A percentile compares a stretch with the other conserved stretches of the same genome.
phyloP scores from a whole-genome alignment of 257 asterid species.

The Thymus mandschuricus region DNA sequence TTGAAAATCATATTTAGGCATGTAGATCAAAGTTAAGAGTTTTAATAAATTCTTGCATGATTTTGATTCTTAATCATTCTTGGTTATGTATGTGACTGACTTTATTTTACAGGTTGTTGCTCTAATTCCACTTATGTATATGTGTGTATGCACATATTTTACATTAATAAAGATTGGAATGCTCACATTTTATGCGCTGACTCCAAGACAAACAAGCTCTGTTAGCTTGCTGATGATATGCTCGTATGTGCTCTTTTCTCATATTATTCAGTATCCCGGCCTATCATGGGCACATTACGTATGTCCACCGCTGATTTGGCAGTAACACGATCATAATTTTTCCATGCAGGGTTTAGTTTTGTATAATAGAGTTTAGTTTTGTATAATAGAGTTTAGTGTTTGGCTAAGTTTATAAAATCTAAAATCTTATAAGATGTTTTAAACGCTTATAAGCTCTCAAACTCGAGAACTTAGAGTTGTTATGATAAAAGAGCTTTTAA shows the following conservation, averaged over 20 bases:
- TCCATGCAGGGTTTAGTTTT: too few relatives aligned
- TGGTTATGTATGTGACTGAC: conserved; percentile 16
- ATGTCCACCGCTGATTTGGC: too few relatives aligned
- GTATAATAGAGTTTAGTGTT: too few relatives aligned
- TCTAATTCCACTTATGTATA: conserved; percentile 78
- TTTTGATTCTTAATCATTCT: neutral
- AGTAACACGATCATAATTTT: too few relatives aligned
- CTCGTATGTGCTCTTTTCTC: conserved; percentile 59
- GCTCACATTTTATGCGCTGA: conserved; percentile 76
- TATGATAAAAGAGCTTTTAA: too few relatives aligned
- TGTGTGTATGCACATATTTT: conserved; percentile 90
- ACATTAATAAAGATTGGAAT: conserved; percentile 82
- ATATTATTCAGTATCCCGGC: neutral
- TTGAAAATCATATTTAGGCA: neutral
- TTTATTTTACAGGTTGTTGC: conserved; percentile 58
- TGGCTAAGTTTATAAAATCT: too few relatives aligned
- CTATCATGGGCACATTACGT: too few relatives aligned
- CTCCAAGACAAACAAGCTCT: conserved; percentile 85
- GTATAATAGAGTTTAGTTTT: too few relatives aligned
- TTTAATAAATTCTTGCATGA: neutral
- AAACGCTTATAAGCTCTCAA: too few relatives aligned
- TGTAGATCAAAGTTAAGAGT: neutral
- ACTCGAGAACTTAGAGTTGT: too few relatives aligned
- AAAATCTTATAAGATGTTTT: too few relatives aligned
- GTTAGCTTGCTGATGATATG: conserved; percentile 95